These are phyloP conservation scores for Ambrosiella cleistominuta DNA, from an alignment of 2,329 filamentous ascomycete genomes.

Conservation along the genomic window DNA sequence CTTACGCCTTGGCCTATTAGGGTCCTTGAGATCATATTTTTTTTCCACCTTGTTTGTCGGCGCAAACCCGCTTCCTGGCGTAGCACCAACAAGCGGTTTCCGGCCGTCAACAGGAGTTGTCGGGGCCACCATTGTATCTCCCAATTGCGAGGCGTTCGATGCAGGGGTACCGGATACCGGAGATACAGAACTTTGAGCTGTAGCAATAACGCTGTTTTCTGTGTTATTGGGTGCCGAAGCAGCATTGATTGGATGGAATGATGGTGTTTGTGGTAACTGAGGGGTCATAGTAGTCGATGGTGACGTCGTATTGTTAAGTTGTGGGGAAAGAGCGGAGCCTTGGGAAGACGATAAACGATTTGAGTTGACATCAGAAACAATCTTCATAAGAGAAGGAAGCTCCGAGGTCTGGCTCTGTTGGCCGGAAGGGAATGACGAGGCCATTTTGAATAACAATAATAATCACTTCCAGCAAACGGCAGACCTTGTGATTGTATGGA, in stretches of 20 bases:
- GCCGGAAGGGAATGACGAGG: background rate
- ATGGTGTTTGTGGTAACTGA: background rate
- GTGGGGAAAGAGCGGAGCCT: background rate
- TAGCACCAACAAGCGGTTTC: background rate
- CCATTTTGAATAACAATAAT: background rate
- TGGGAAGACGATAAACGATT: background rate
- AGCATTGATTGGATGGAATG: background rate
- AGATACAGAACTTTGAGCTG: background rate
- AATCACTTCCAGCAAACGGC: too few species aligned
- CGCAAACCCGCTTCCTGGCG: conserved; percentile 20
- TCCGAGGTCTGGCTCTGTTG: background rate
- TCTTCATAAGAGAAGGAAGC: conserved; percentile 1
- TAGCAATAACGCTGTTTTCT: background rate
- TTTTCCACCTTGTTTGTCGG: conserved; percentile 38
- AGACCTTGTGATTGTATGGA: too few species aligned
- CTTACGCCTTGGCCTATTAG: conserved; percentile 73
- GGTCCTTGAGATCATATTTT: conserved; percentile 73
- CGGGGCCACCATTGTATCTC: background rate
- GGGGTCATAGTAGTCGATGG: background rate
- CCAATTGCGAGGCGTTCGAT: background rate
- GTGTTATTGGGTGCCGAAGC: background rate
- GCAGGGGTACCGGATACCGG: background rate
- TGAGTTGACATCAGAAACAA: background rate
- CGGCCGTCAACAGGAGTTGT: background rate
- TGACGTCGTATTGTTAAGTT: background rate